Evolutionary conservation across 2,329 filamentous ascomycete species (phyloP), one percentile per base, ranked within the genome.

Genomic region (Aphanocladium album): DNA sequence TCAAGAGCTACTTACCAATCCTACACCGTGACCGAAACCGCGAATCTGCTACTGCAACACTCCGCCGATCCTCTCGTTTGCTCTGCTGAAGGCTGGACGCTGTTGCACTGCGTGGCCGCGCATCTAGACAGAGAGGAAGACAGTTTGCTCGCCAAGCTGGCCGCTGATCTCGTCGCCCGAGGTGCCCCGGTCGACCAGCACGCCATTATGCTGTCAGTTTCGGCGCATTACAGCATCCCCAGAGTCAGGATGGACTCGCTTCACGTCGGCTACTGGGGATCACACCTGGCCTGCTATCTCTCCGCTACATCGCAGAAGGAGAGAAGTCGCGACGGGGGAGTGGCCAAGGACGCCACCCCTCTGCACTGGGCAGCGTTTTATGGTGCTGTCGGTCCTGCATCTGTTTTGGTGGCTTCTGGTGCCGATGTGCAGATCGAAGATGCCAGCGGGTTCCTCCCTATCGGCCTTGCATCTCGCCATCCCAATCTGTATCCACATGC

Each of bases 371-470:
- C 43, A 46, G 43, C 43, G 16, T 23, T n/a, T 46, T 46, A 46
- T 23, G 43, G 43, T 46, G 43, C n/a, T 12, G 45, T 47, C 14
- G 45, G 45, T 16, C 5, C 45, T 47, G 45, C 45, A 47, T 47
- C 45, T 47, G 45, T 47, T 7, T 27, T 47, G 19, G 25, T 11
- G 45, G 25, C n/a, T 23, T 23, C 45, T 47, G 45, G n/a, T 21
- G 45, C n/a, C 19, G n/a, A 47, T 47, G 25, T 47, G 19, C 45
- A 47, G 25, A 16, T 27, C 45, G 25, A 47, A 16, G 25, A 21
- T 63, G 25, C 66, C 27, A 63, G 65, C 59, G 46, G 65, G 55
- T n/a, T 21, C 25, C 6, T 30, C 27, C 21, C 23, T 14, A 30
- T 21, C 6, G 35, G n/a, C 2, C 1, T 35, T 9, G 27, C n/a